Percentiles rank a stretch among this genome's conserved stretches.
phyloP scores from a whole-genome alignment of 768 basidiomycete genomes.

The Panellus pusillus region DNA sequence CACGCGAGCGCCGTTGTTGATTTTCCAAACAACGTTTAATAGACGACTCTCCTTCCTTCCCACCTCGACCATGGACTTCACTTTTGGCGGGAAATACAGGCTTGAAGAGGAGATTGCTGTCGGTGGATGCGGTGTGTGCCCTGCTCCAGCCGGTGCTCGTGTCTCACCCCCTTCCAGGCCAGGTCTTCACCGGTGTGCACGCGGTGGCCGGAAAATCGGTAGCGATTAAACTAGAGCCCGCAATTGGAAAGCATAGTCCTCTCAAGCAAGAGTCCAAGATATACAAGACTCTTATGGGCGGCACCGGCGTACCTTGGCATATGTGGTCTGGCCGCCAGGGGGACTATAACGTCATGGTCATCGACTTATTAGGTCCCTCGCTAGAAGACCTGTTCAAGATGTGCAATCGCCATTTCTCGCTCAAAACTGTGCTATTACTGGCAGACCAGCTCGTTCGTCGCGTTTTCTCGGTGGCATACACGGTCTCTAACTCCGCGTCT shows the following conservation, averaged over 20 bases:
- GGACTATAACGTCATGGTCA: conserved; percentile 97
- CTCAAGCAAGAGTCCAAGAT: conserved; percentile 89
- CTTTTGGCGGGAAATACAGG: conserved; percentile 75
- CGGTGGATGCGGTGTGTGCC: conserved; percentile 68
- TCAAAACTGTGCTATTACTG: conserved; percentile 92
- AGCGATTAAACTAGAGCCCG: conserved; percentile 81
- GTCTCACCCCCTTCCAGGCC: conserved; percentile 44
- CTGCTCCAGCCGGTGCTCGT: background rate
- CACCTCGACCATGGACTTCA: conserved; percentile 33
- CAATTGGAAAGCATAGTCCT: conserved; percentile 56
- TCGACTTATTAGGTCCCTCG: conserved; percentile 91
- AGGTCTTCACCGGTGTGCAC: conserved; percentile 78
- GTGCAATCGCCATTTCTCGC: conserved; percentile 88
- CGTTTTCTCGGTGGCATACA: conserved; percentile 22
- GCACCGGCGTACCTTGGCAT: conserved; percentile 87
- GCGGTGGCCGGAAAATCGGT: conserved; percentile 82
- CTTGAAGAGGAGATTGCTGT: conserved; percentile 80
- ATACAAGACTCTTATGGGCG: conserved; percentile 89
- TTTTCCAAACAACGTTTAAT: background rate
- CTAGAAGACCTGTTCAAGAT: conserved; percentile 85
- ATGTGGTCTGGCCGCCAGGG: conserved; percentile 91
- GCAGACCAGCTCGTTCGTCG: conserved; percentile 89
- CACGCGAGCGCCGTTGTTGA: conserved; percentile 7
- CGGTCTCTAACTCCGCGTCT: conserved; percentile 16
- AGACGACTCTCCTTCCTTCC: conserved; percentile 1